A percentile compares a stretch with the other conserved stretches of the same genome.
phyloP scores from a whole-genome alignment of 345 rosid genomes.

The Mangifera indica region DNA sequence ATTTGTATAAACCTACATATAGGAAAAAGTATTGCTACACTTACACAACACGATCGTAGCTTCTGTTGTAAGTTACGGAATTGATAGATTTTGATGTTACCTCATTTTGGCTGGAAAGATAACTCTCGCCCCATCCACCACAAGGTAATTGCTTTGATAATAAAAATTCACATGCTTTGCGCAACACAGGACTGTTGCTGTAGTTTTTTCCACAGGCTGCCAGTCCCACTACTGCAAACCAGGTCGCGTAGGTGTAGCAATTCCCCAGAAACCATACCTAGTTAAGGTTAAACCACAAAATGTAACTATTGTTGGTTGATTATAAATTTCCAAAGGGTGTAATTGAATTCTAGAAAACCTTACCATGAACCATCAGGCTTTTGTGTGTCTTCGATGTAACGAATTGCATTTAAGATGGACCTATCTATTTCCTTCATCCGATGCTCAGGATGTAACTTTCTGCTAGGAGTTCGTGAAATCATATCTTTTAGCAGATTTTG shows the following conservation, averaged over 20 bases:
- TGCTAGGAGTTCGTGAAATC: background rate
- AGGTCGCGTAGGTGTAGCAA: conserved; percentile 64
- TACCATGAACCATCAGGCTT: conserved; percentile 56
- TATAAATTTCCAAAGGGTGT: background rate
- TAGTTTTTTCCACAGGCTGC: conserved; percentile 47
- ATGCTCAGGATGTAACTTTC: conserved; percentile 40
- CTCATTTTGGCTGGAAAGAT: conserved; percentile 53
- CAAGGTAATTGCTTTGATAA: conserved; percentile 43
- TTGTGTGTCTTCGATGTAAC: conserved; percentile 42
- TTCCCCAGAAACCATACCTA: conserved; percentile 74
- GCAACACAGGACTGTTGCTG: conserved; percentile 30
- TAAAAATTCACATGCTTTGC: conserved; percentile 53
- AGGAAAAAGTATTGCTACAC: background rate
- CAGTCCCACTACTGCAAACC: conserved; percentile 53
- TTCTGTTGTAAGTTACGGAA: too few species aligned
- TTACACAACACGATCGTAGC: too few species aligned
- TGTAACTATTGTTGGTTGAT: background rate
- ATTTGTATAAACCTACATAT: conserved; percentile 39
- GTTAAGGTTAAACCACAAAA: background rate
- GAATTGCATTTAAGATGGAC: conserved; percentile 24
- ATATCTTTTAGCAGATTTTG: too few species aligned
- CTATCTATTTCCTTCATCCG: conserved; percentile 36
- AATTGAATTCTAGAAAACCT: too few species aligned
- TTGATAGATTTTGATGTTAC: background rate
- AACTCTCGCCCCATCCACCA: conserved; percentile 83